Evolutionary conservation across 768 basidiomycete species (phyloP).

Genomic region (Calocera viscosa): DNA sequence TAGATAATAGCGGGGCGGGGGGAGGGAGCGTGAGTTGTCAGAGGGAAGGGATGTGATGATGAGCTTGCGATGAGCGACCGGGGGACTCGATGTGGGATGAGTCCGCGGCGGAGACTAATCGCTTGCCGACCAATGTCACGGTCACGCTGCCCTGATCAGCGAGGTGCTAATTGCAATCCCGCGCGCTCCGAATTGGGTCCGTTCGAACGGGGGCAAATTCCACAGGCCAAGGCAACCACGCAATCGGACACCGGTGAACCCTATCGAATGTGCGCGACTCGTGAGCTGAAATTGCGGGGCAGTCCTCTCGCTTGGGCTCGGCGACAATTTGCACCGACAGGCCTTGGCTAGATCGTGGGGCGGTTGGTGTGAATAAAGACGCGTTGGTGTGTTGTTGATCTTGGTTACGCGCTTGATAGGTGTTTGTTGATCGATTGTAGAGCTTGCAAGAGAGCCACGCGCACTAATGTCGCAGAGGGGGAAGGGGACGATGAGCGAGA

Average conservation of each 20-base stretch:
- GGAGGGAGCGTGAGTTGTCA: not conserved
- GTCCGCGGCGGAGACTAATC: conserved; percentile 8
- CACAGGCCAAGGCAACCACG: not conserved
- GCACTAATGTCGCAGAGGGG: not conserved
- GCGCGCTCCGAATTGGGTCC: not conserved
- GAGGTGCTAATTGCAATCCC: conserved; percentile 3
- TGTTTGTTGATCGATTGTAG: not conserved
- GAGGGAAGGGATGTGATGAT: not conserved
- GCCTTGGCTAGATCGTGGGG: not conserved
- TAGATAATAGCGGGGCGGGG: conserved; percentile 1
- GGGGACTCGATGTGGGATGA: not conserved
- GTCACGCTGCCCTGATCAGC: conserved; percentile 9
- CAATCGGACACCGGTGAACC: conserved; percentile 7
- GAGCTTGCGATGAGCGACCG: not conserved
- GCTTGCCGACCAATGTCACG: not conserved
- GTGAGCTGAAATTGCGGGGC: conserved; percentile 4
- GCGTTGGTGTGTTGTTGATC: not conserved
- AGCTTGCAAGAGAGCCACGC: not conserved
- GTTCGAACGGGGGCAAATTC: not conserved
- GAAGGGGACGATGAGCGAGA: not conserved
- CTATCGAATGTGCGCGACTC: not conserved
- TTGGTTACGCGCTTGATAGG: not conserved
- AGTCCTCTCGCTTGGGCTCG: not conserved
- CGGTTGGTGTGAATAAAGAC: not conserved
- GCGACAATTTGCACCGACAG: not conserved